Conservation (phyloP, 2,329 filamentous ascomycete genomes). For the Ophiostoma himal-ulmi region DNA sequence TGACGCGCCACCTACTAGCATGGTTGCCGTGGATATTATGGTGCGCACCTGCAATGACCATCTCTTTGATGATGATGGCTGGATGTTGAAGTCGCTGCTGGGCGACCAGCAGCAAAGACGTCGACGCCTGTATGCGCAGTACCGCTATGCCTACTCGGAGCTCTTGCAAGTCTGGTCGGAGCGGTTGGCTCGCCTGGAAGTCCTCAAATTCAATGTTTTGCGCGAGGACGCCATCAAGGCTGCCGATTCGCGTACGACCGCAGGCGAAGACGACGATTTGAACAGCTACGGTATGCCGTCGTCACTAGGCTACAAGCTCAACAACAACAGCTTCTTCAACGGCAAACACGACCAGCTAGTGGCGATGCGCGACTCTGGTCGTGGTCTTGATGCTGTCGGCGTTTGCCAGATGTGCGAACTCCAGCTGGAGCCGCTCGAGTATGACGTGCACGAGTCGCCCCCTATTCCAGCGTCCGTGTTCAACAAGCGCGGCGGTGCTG, state of each 20-base stretch:
- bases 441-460: constrained; percentile 37
- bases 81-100: constrained; percentile 54
- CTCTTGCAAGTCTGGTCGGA: constrained; percentile 62
- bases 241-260: not conserved
- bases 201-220: constrained; percentile 63
- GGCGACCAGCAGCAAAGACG: constrained; percentile 38
- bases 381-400: constrained; percentile 57
- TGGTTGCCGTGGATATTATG: constrained; percentile 48
- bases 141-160: constrained; percentile 62
- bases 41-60: constrained; percentile 56
- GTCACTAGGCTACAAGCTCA: constrained; percentile 29
- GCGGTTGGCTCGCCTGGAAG: constrained; percentile 57
- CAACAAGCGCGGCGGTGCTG: constrained; percentile 32
- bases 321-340: constrained; percentile 29
- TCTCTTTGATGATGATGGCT: constrained; percentile 64
- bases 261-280: not conserved
- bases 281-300: constrained; percentile 31
- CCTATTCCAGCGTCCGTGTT: constrained; percentile 29
- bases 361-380: constrained; percentile 45
- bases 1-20: constrained; percentile 30
- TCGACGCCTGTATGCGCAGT: constrained; percentile 48
- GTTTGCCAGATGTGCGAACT: constrained; percentile 58
- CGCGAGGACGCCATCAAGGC: constrained; percentile 40
- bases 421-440: constrained; percentile 54
- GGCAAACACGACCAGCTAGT: constrained; percentile 48